Evolutionary conservation across 1,284 basidiomycete species (phyloP).

Genomic region (Mycena sp.): DNA sequence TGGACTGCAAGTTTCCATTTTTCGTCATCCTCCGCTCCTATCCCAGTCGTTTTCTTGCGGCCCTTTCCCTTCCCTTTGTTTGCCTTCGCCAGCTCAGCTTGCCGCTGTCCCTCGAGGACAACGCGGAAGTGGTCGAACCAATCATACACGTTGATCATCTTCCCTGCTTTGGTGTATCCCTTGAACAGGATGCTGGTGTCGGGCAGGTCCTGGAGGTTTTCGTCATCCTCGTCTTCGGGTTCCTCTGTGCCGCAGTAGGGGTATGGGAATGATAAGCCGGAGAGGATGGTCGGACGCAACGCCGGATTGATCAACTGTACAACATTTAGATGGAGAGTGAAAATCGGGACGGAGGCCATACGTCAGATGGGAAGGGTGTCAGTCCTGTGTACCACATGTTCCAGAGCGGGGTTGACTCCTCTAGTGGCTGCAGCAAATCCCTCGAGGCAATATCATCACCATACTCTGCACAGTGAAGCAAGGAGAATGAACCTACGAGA

Average conservation of each 20-base stretch:
- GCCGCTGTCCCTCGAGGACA: conserved; percentile 66
- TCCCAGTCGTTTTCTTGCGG: not conserved
- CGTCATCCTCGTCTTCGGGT: conserved; percentile 32
- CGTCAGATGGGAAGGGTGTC: conserved; percentile 71
- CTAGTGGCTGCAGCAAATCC: conserved; percentile 45
- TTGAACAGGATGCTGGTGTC: conserved; percentile 80
- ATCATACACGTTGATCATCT: conserved; percentile 83
- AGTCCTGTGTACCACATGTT: conserved; percentile 77
- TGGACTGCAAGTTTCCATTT: conserved; percentile 72
- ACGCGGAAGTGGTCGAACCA: conserved; percentile 80
- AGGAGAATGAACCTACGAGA: conserved; percentile 53
- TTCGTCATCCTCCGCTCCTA: conserved; percentile 47
- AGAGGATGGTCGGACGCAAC: conserved; percentile 63
- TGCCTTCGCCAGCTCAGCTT: conserved; percentile 21
- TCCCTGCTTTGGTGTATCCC: conserved; percentile 78
- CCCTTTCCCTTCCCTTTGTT: conserved; percentile 12
- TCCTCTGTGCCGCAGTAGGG: conserved; percentile 48
- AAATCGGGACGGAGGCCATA: conserved; percentile 38
- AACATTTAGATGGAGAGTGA: not conserved
- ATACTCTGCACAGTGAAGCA: not conserved
- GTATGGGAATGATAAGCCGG: conserved; percentile 68
- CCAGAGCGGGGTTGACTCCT: conserved; percentile 65
- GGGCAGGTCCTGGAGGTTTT: conserved; percentile 60
- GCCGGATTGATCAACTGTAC: conserved; percentile 76
- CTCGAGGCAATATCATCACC: conserved; percentile 40